phyloP scores from a whole-genome alignment of 371 early-diverging fungal species.

The Gilbertella persicaria region DNA sequence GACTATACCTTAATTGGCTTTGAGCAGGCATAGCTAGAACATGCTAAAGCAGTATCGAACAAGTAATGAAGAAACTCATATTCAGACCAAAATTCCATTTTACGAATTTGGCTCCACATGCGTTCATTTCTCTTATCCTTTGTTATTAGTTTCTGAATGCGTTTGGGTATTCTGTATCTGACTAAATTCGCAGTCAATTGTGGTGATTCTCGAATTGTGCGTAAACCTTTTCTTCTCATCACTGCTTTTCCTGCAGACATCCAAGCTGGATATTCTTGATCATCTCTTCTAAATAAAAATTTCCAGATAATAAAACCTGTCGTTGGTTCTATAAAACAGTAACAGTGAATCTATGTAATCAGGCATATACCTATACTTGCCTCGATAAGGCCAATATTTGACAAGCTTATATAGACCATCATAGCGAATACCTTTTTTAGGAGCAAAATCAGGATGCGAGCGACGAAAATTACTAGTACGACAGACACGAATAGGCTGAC shows the following conservation, averaged over 20 bases:
- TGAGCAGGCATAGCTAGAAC: constrained; percentile 29
- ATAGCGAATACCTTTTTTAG: constrained; percentile 55
- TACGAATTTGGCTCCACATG: constrained; percentile 41
- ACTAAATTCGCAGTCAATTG: constrained; percentile 9
- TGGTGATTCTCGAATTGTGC: constrained; percentile 2
- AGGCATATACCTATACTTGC: constrained; percentile 14
- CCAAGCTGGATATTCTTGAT: constrained; percentile 67
- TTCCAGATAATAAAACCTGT: constrained; percentile 48
- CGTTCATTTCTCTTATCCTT: constrained; percentile 38
- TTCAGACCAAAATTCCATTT: constrained; percentile 33
- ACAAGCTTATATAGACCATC: constrained; percentile 71
- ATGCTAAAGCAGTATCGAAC: constrained; percentile 27
- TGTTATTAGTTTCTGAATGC: constrained; percentile 31
- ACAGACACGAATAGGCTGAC: constrained; percentile 59
- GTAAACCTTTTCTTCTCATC: constrained; percentile 40
- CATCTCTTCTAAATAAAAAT: constrained; percentile 63
- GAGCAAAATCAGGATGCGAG: constrained; percentile 48
- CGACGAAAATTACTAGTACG: constrained; percentile 36
- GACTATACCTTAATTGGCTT: constrained; percentile 30
- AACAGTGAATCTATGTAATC: background rate
- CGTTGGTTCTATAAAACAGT: constrained; percentile 2
- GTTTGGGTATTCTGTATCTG: constrained; percentile 21
- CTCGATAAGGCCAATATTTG: constrained; percentile 61
- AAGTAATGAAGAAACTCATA: constrained; percentile 43
- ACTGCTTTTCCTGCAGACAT: constrained; percentile 40